Conservation (phyloP, 768 basidiomycete genomes). For the Podaxis pistillaris region DNA sequence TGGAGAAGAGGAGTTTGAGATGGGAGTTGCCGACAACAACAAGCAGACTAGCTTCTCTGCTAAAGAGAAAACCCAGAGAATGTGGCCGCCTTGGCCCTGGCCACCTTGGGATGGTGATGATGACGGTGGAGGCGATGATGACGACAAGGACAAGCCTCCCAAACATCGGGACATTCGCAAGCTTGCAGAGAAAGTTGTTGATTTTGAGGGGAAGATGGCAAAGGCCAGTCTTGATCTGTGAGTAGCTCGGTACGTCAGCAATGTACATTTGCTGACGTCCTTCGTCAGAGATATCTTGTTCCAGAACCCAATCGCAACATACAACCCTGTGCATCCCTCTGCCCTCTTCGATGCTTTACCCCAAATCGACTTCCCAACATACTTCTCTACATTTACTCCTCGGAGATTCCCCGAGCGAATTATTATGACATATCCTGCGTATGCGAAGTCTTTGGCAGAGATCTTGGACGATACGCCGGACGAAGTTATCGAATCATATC, state of each 20-base stretch:
- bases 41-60: conserved; percentile 15
- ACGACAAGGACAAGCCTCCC: conserved; percentile 43
- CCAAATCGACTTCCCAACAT: conserved; percentile 80
- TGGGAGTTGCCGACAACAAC: conserved; percentile 16
- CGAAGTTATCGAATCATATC: conserved; percentile 82
- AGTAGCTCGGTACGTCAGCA: conserved; percentile 23
- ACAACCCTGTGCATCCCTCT: conserved; percentile 77
- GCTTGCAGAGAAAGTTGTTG: conserved; percentile 69
- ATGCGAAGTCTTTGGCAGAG: conserved; percentile 60
- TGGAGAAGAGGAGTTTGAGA: conserved; percentile 43
- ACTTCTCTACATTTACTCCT: conserved; percentile 82
- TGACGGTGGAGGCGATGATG: conserved; percentile 42
- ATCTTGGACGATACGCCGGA: conserved; percentile 68
- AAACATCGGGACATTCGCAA: conserved; percentile 53
- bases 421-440: conserved; percentile 82
- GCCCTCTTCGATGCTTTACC: conserved; percentile 69
- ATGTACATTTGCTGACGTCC: background rate
- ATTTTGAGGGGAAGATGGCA: conserved; percentile 78
- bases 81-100: conserved; percentile 85
- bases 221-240: conserved; percentile 78
- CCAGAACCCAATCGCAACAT: conserved; percentile 82
- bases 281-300: conserved; percentile 56
- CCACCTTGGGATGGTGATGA: conserved; percentile 79
- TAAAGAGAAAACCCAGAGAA: conserved; percentile 27
- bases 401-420: conserved; percentile 72